Percentiles rank a stretch among this genome's conserved stretches.
phyloP scores from a whole-genome alignment of 2,329 filamentous ascomycete genomes.

The Phoma sp. region DNA sequence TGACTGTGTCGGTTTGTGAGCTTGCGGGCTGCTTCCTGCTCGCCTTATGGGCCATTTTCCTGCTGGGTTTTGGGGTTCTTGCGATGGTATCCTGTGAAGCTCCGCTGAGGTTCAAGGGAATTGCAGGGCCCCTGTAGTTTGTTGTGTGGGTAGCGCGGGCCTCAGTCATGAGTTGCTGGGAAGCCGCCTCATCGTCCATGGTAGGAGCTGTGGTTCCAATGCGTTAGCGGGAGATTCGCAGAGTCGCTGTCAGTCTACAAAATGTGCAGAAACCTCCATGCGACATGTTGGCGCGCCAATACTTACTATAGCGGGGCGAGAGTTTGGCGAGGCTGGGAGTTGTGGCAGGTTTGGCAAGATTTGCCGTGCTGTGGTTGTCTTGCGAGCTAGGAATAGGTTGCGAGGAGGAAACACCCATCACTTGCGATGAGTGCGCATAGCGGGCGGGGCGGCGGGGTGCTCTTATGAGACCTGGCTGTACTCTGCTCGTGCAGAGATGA shows the following conservation, averaged over 20 bases:
- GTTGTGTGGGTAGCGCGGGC: slow-evolving; percentile 8
- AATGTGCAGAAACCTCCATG: not conserved
- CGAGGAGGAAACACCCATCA: slow-evolving; percentile 28
- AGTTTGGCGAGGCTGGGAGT: slow-evolving; percentile 16
- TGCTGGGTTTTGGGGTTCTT: not conserved
- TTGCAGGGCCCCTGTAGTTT: slow-evolving; percentile 1
- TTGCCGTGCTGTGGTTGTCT: not conserved
- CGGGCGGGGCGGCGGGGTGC: not conserved
- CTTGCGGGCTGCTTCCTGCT: not conserved
- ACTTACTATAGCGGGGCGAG: slow-evolving; percentile 26
- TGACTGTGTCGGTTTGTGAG: not conserved
- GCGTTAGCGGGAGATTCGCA: slow-evolving; percentile 17
- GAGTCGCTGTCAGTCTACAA: not conserved
- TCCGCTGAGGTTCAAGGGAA: slow-evolving; percentile 5
- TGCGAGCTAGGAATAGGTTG: slow-evolving; percentile 20
- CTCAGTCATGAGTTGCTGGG: slow-evolving; percentile 32
- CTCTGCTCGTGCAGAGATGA: slow-evolving; percentile 1
- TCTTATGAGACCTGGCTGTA: not conserved
- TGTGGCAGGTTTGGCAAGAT: slow-evolving; percentile 1
- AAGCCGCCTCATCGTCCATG: slow-evolving; percentile 30
- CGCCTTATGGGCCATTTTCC: not conserved
- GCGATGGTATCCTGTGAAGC: not conserved
- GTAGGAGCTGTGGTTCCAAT: slow-evolving; percentile 20
- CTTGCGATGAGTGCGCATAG: not conserved
- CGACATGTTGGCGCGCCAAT: slow-evolving; percentile 5